Percentiles rank a stretch among this genome's conserved stretches.
These are phyloP conservation scores for Baudoinia panamericana DNA, from an alignment of 495 filamentous ascomycete genomes.

Conservation along the genomic window DNA sequence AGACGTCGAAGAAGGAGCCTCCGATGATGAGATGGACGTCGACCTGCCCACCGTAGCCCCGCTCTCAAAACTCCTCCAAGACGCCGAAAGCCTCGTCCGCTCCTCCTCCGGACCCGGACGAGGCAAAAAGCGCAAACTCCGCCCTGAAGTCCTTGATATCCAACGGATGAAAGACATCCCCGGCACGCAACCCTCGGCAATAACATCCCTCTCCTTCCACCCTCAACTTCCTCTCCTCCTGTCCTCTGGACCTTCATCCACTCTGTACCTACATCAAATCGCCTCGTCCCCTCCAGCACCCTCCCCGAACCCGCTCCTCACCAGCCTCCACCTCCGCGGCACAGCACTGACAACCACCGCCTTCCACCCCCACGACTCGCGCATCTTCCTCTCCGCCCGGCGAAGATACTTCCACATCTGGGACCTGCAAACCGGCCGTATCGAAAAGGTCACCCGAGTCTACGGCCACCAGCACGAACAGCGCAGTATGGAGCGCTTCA, in stretches of 20 bases:
- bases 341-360: constrained; percentile 69
- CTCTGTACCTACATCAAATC: constrained; percentile 80
- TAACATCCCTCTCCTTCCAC: constrained; percentile 80
- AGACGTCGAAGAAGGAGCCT: constrained; percentile 12
- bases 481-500: constrained; percentile 79
- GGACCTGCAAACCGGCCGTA: constrained; percentile 65
- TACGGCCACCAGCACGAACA: constrained; percentile 76
- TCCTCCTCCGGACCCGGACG: constrained; percentile 5
- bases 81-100: constrained; percentile 41
- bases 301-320: constrained; percentile 82
- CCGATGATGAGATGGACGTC: constrained; percentile 36
- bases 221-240: constrained; percentile 75
- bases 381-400: constrained; percentile 73
- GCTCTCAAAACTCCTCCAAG: constrained; percentile 64
- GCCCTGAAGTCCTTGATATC: constrained; percentile 79
- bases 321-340: constrained; percentile 69
- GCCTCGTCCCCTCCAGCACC: constrained; percentile 52
- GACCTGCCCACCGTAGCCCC: constrained; percentile 56
- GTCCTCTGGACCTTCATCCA: constrained; percentile 70
- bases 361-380: constrained; percentile 49
- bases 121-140: constrained; percentile 49
- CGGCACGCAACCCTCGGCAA: constrained; percentile 50
- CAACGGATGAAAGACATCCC: constrained; percentile 54
- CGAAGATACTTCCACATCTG: constrained; percentile 89
- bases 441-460: constrained; percentile 65